A percentile compares a stretch with the other conserved stretches of the same genome.
phyloP scores from a whole-genome alignment of 768 basidiomycete species.

The Leccinum truebloodii region DNA sequence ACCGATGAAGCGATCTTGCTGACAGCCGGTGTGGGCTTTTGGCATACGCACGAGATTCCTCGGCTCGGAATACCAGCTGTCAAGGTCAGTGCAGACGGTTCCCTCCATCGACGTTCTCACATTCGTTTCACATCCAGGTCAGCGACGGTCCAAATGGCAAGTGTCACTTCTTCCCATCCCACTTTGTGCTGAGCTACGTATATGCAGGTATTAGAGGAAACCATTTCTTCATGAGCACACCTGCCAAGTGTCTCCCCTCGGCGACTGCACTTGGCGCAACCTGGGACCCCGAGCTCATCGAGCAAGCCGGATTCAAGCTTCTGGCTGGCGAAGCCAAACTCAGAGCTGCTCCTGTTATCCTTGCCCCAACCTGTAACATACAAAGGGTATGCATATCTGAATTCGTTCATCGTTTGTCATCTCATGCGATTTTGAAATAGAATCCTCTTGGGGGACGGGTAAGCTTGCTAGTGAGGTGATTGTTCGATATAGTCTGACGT shows the following conservation, averaged over 20 bases:
- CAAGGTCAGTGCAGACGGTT: slow-evolving; percentile 41
- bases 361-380: slow-evolving; percentile 85
- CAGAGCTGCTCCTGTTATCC: slow-evolving; percentile 63
- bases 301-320: slow-evolving; percentile 60
- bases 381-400: slow-evolving; percentile 54
- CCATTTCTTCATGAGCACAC: slow-evolving; percentile 80
- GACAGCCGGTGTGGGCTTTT: slow-evolving; percentile 74
- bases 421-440: slow-evolving; percentile 31
- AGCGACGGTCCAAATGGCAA: slow-evolving; percentile 80
- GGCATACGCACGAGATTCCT: slow-evolving; percentile 69
- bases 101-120: slow-evolving; percentile 16
- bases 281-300: slow-evolving; percentile 66
- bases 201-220: slow-evolving; percentile 57
- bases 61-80: slow-evolving; percentile 70
- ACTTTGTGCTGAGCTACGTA: neutral
- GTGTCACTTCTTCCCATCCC: slow-evolving; percentile 11
- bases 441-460: slow-evolving; percentile 73
- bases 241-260: slow-evolving; percentile 75
- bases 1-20: slow-evolving; percentile 74
- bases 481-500: slow-evolving; percentile 10
- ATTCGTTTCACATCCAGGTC: slow-evolving; percentile 42
- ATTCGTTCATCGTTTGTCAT: neutral
- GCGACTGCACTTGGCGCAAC: slow-evolving; percentile 77
- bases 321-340: slow-evolving; percentile 74
- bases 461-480: slow-evolving; percentile 14